Conservation (phyloP, 352 stramenopile genomes). For the Halophytophthora batemanensis region DNA sequence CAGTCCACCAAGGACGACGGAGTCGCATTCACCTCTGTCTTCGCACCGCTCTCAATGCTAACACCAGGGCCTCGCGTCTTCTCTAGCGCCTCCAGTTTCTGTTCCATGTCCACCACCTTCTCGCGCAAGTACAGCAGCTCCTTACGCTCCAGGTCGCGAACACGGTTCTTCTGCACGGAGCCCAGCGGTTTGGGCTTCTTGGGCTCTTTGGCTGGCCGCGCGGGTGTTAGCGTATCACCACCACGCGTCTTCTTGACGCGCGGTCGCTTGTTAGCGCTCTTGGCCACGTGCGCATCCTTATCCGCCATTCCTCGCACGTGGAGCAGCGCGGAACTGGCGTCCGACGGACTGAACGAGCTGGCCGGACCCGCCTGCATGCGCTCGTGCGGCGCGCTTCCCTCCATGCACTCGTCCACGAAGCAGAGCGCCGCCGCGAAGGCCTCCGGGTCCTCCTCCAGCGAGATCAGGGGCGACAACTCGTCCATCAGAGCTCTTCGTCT, state of each 20-base stretch:
- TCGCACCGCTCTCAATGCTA: background rate
- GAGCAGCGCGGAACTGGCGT: background rate
- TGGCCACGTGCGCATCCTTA: background rate
- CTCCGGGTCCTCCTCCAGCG: slow-evolving; percentile 28
- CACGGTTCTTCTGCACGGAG: slow-evolving; percentile 38
- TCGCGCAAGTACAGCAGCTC: slow-evolving; percentile 44
- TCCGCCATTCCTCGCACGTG: background rate
- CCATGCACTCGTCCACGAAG: slow-evolving; percentile 34
- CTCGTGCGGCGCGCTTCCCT: background rate
- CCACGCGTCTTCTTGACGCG: too few species aligned
- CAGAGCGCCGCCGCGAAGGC: slow-evolving; percentile 36
- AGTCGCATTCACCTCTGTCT: background rate
- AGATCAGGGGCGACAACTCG: slow-evolving; percentile 3
- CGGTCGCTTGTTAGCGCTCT: too few species aligned
- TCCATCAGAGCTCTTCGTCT: too few species aligned
- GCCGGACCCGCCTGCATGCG: background rate
- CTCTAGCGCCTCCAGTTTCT: slow-evolving; percentile 28
- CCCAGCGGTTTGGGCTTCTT: slow-evolving; percentile 25
- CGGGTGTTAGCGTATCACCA: too few species aligned
- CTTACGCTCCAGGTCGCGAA: slow-evolving; percentile 33
- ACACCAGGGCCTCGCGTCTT: slow-evolving; percentile 4
- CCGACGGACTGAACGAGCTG: background rate
- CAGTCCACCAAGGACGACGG: background rate
- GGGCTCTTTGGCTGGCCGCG: slow-evolving; percentile 5
- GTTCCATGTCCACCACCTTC: slow-evolving; percentile 40